Evolutionary conservation across 495 filamentous ascomycete genomes (phyloP), one percentile per base, ranked within the genome.

Genomic region (Penicillium robsamsonii): DNA sequence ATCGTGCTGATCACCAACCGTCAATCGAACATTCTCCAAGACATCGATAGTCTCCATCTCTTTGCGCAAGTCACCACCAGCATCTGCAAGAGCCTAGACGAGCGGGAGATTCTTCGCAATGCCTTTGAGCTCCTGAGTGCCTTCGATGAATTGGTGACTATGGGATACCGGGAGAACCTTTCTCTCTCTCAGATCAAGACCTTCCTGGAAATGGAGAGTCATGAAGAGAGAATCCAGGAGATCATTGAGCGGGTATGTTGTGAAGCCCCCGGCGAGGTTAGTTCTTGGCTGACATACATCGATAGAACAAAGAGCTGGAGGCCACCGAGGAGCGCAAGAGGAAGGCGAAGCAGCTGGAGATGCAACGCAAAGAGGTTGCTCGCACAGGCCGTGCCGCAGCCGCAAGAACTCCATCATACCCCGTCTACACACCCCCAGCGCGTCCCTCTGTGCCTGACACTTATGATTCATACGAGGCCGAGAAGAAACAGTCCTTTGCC

Each of bases 1-100:
- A 96, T 98, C 83, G 92, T 98, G 51, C 86, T 98, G 58, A 97
- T 98, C 73, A 98, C 95, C 76, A 97, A 97, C 79, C 90, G 91
- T 55, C 93, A 97, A 81, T 96, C 91, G 64, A 98, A 98, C 77
- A 98, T 97, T 62, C 83, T 98, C 30, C 94, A 98, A 77, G 94
- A 98, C 68, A 98, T 98, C 66, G 92, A 97, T 74, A 96, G 93
- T 43, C 84, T 98, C 44, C 94, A 97, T 68, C 81, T 97, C 6
- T 98, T 97, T 64, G 93, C 92, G 49, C 94, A 98, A 79, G 92
- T 98, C 3, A 94, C 96, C 24, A 89, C 87, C 42, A 96, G 89
- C 70, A 94, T 95, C 47, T 98, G 94, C 83, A 96, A 92, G 77
- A 96, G 83, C 65, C 74, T 97, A 33, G 94, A 98, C 67, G 94